These are phyloP conservation scores for Calvatia gigantea DNA, from an alignment of 768 basidiomycete genomes.

Conservation along the genomic window DNA sequence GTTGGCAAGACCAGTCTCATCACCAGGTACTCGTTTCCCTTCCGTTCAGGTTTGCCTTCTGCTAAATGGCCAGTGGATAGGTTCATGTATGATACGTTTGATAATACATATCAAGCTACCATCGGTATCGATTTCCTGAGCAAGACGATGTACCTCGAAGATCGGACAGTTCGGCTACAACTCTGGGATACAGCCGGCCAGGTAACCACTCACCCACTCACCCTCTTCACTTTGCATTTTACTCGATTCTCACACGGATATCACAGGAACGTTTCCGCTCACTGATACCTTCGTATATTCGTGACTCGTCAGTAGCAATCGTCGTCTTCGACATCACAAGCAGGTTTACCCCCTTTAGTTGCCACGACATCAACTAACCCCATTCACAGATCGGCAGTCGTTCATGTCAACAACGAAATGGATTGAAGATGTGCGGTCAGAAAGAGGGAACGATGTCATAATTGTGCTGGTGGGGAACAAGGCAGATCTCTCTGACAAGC, in stretches of 20 bases:
- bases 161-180: slow-evolving; percentile 95
- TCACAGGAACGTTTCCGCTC: slow-evolving; percentile 92
- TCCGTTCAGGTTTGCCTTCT: background rate
- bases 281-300: slow-evolving; percentile 97
- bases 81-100: slow-evolving; percentile 99
- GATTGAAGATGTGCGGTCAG: slow-evolving; percentile 98
- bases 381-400: slow-evolving; percentile 80
- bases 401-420: slow-evolving; percentile 98
- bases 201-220: slow-evolving; percentile 47
- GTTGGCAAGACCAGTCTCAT: slow-evolving; percentile 99
- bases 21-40: slow-evolving; percentile 61
- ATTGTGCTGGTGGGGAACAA: slow-evolving; percentile 99
- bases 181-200: slow-evolving; percentile 99
- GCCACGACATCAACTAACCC: slow-evolving; percentile 7
- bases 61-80: slow-evolving; percentile 30
- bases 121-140: slow-evolving; percentile 99
- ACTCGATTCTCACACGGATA: background rate
- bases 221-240: background rate
- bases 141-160: slow-evolving; percentile 99
- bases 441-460: slow-evolving; percentile 96
- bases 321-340: slow-evolving; percentile 99
- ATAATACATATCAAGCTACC: slow-evolving; percentile 98
- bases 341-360: slow-evolving; percentile 34
- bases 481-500: slow-evolving; percentile 97
- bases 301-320: slow-evolving; percentile 97